phyloP scores from a whole-genome alignment of 495 filamentous ascomycete genomes.

The Aspergillus leporis region DNA sequence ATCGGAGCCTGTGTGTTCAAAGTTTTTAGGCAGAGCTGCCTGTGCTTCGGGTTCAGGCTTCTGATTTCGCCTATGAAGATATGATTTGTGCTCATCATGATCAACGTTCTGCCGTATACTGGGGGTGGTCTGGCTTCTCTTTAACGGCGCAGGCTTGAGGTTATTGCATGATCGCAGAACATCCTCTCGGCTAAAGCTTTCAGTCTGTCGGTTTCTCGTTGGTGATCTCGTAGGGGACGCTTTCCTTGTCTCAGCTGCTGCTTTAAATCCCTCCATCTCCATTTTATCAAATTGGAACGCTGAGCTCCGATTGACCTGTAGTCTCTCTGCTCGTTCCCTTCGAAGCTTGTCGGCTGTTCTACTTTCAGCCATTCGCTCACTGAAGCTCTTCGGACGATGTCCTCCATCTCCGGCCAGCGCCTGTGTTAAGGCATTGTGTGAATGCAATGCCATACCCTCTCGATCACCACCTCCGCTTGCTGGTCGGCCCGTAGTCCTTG shows the following conservation, averaged over 20 bases:
- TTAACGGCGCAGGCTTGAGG: conserved; percentile 29
- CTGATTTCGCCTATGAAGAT: conserved; percentile 27
- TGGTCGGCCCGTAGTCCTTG: conserved; percentile 23
- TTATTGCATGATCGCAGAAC: conserved; percentile 51
- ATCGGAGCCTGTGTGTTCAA: conserved; percentile 17
- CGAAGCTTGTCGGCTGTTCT: conserved; percentile 49
- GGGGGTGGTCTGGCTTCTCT: conserved; percentile 56
- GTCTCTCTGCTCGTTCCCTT: conserved; percentile 55
- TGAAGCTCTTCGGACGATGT: conserved; percentile 69
- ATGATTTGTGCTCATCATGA: conserved; percentile 21
- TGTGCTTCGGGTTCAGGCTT: conserved; percentile 34
- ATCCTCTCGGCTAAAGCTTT: conserved; percentile 63
- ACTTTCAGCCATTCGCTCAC: conserved; percentile 76
- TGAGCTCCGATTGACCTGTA: conserved; percentile 61
- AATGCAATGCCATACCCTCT: conserved; percentile 27
- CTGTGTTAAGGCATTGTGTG: conserved; percentile 29
- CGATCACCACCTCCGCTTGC: conserved; percentile 37
- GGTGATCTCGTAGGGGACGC: conserved; percentile 39
- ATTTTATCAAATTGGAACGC: conserved; percentile 69
- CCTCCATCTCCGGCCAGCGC: conserved; percentile 27
- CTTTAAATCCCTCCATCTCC: conserved; percentile 67
- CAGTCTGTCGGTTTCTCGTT: conserved; percentile 44
- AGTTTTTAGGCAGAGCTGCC: conserved; percentile 15
- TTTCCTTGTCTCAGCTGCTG: conserved; percentile 42
- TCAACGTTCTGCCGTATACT: conserved; percentile 33